phyloP scores from a whole-genome alignment of 202 grass and related monocot species.

The Panicum virgatum region DNA sequence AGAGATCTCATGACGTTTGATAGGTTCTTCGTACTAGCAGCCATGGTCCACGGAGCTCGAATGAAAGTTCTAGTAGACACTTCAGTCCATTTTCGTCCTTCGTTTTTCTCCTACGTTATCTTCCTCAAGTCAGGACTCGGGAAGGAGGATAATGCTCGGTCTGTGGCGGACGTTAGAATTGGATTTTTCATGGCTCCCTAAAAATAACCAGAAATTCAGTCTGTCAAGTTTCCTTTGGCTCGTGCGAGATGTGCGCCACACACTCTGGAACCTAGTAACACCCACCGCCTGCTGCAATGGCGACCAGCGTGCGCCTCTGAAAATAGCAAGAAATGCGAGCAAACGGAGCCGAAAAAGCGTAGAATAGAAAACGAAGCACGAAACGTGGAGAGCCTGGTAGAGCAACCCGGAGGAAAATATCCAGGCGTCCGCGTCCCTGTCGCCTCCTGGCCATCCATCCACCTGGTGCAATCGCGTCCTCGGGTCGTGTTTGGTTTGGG shows the following conservation, averaged over 20 bases:
- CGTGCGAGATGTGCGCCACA: neutral
- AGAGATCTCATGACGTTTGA: neutral
- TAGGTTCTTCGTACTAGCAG: neutral
- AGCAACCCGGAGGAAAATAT: neutral
- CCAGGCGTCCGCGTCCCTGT: neutral
- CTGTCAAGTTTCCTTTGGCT: neutral
- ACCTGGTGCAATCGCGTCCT: neutral
- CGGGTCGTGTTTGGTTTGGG: too few species aligned
- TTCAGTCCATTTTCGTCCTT: neutral
- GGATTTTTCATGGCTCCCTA: neutral
- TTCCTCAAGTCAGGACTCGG: neutral
- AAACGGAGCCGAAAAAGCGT: neutral
- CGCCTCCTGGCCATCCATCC: neutral
- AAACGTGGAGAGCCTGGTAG: neutral
- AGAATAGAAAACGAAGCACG: too few species aligned
- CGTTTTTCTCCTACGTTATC: neutral
- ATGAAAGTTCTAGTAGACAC: neutral
- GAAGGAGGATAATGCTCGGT: neutral
- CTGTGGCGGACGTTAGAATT: neutral
- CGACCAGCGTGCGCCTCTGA: too few species aligned
- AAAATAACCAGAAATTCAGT: neutral
- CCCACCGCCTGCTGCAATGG: neutral
- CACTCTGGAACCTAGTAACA: neutral
- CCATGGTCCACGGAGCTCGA: neutral
- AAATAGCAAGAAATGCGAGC: neutral